Percentiles rank a stretch among this genome's conserved stretches.
Evolutionary conservation across 1,139 yeast species (phyloP).

Genomic region (Sugiyamaella paludigena): DNA sequence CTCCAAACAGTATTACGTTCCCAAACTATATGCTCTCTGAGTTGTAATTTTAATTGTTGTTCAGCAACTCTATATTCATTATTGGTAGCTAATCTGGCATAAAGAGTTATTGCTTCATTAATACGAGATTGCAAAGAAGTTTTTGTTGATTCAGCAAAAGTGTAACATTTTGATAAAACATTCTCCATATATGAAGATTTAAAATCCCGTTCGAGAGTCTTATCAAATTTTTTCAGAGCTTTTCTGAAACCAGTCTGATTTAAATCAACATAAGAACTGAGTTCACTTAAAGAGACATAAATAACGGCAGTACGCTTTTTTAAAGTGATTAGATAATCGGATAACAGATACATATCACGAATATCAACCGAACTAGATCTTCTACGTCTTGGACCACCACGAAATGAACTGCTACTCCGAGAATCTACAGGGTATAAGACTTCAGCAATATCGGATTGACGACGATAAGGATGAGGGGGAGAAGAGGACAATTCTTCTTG

Average conservation of each 20-base stretch:
- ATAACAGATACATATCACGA: slow-evolving; percentile 9
- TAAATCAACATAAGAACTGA: slow-evolving; percentile 75
- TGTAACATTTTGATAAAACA: slow-evolving; percentile 38
- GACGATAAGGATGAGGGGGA: slow-evolving; percentile 3
- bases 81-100: slow-evolving; percentile 43
- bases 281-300: slow-evolving; percentile 76
- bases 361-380: slow-evolving; percentile 11
- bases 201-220: slow-evolving; percentile 62
- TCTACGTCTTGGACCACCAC: background rate
- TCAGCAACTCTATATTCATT: slow-evolving; percentile 54
- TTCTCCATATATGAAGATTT: slow-evolving; percentile 47
- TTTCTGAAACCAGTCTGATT: slow-evolving; percentile 87
- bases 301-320: slow-evolving; percentile 63
- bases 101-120: slow-evolving; percentile 50
- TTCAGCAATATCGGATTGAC: no score
- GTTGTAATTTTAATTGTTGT: slow-evolving; percentile 66
- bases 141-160: slow-evolving; percentile 50
- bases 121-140: slow-evolving; percentile 48
- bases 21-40: slow-evolving; percentile 93
- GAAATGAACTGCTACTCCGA: no score
- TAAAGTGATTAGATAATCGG: slow-evolving; percentile 50
- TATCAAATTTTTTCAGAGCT: slow-evolving; percentile 87
- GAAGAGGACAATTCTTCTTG: no score
- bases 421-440: no score
- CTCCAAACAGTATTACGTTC: slow-evolving; percentile 97